Evolutionary conservation across 1,139 yeast species (phyloP).

Genomic region (Kazachstania sp.): DNA sequence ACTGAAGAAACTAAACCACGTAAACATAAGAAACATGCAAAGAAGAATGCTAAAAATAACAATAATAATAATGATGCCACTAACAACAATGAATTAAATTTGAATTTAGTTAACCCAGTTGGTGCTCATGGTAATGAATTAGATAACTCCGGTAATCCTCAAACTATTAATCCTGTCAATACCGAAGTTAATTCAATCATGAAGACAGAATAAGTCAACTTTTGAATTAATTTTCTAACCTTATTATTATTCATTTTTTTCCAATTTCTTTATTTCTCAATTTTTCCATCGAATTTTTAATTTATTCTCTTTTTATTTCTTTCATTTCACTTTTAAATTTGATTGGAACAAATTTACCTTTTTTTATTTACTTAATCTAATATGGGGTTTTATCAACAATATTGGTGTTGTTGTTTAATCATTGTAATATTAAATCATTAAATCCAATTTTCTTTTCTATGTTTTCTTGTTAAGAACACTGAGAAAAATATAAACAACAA

Average conservation of each 20-base stretch:
- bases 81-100: slow-evolving; percentile 1
- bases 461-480: not conserved
- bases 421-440: slow-evolving; percentile 4
- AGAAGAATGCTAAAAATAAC: not conserved
- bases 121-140: not conserved
- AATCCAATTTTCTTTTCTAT: not conserved
- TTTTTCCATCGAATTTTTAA: not conserved
- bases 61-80: not conserved
- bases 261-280: not conserved
- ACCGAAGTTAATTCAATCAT: slow-evolving; percentile 2
- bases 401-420: slow-evolving; percentile 2
- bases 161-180: not conserved
- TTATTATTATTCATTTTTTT: not conserved
- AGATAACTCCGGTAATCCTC: not conserved
- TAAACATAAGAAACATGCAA: not conserved
- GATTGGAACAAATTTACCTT: not conserved
- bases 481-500: not conserved
- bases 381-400: slow-evolving; percentile 1
- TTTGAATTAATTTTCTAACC: not conserved
- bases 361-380: not conserved
- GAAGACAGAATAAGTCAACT: not conserved
- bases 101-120: slow-evolving; percentile 2
- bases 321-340: not conserved
- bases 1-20: slow-evolving; percentile 1
- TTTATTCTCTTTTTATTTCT: not conserved